Base-by-base conservation (phyloP, 495 filamentous ascomycete genomes). In the Collariella sp. region DNA sequence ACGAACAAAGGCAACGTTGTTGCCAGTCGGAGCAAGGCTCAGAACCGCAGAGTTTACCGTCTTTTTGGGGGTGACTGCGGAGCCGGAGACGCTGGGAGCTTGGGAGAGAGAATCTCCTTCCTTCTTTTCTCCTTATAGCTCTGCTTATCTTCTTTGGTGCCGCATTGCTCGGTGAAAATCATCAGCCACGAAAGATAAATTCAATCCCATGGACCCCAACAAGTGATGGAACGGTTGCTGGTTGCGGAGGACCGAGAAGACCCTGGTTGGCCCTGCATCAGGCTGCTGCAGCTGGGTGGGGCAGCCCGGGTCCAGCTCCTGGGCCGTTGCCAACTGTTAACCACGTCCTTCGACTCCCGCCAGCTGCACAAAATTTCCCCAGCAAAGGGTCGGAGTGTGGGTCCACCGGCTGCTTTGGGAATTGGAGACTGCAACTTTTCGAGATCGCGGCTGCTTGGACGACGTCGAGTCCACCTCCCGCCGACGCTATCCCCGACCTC, bases 361-460 rank as follows among this genome's bases (percentile, higher is more conserved):
- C 55, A 58, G 55, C 47, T 22, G 55, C 19, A 29, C 51, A 44
- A 50, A 45, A 54, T 50, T 46, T 50, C 35, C 50, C 41, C 16
- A 24, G 48, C 23, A 41, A 34, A 11, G 35, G 38, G 24, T 11
- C 7, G 13, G 38, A 42, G 24, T 29, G 48, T 57, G 49, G 49
- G 29, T 36, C 18, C 45, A 51, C 33, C 33, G 45, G 16, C 18
- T 35, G 50, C 18, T 43, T 50, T 26, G 46, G 20, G 23, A 24
- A 23, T 18, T 12, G 46, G 19, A 19, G 24, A 29, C 23, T 36
- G 35, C 50, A 55, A 54, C 57, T 59, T 59, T 59, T 60, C 54
- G 52, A 59, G 41, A 56, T 56, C 16, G 26, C 35, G 36, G 34
- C 6, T 10, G 22, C 20, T 16, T 20, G 20, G 55, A 45, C n/a